Conservation (phyloP, 2,329 filamentous ascomycete genomes). For the Pyrenophora seminiperda region DNA sequence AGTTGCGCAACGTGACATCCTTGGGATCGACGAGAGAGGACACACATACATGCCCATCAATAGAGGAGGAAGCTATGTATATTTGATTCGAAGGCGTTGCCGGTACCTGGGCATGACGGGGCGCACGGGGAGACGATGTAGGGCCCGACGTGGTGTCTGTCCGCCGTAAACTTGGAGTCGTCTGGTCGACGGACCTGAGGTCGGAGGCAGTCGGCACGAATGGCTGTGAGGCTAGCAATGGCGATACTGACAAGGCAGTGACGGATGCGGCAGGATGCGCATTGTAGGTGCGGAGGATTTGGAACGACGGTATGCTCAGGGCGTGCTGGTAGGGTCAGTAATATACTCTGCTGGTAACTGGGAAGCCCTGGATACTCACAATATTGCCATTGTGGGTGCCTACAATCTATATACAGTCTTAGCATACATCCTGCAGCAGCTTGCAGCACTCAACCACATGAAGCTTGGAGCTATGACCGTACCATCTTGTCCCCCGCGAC, state of each 20-base stretch:
- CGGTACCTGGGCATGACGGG: constrained; percentile 66
- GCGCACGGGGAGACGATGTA: constrained; percentile 57
- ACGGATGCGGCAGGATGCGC: constrained; percentile 86
- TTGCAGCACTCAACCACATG: constrained; percentile 48
- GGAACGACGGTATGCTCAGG: constrained; percentile 79
- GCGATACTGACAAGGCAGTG: constrained; percentile 87
- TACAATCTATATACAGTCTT: constrained; percentile 66
- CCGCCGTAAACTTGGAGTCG: constrained; percentile 51
- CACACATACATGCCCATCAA: constrained; percentile 94
- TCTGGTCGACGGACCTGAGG: constrained; percentile 31
- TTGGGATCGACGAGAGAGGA: constrained; percentile 84
- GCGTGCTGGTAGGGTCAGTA: constrained; percentile 68
- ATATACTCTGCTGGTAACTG: background rate
- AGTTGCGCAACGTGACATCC: constrained; percentile 90
- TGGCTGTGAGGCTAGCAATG: constrained; percentile 67
- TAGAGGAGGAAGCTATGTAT: constrained; percentile 89
- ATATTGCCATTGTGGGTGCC: constrained; percentile 98
- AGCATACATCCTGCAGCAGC: constrained; percentile 69
- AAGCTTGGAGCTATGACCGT: constrained; percentile 39
- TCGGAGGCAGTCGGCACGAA: constrained; percentile 32
- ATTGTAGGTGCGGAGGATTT: constrained; percentile 82
- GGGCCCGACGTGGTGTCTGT: constrained; percentile 34
- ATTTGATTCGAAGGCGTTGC: constrained; percentile 87
- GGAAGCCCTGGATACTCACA: constrained; percentile 59
- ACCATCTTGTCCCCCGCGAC: constrained; percentile 98